A percentile compares a stretch with the other conserved stretches of the same genome.
These are phyloP conservation scores for Rhododendron ovatum DNA, from an alignment of 148 eudicot genomes.

Conservation along the genomic window DNA sequence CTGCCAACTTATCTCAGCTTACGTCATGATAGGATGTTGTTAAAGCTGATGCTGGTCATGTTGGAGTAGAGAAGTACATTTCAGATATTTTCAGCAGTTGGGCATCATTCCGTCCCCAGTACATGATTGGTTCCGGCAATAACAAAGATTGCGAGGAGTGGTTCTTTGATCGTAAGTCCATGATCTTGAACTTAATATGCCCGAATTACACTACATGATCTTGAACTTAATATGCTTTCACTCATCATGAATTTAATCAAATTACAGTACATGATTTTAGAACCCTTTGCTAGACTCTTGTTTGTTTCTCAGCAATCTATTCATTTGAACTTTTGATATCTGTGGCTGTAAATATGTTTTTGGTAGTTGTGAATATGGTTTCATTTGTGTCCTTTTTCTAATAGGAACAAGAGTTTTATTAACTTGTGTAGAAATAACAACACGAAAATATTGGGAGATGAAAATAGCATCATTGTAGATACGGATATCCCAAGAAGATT, in stretches of 20 bases:
- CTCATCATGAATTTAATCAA: not conserved
- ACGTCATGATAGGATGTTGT: conserved; percentile 56
- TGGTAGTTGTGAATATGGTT: not conserved
- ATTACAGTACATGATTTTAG: not conserved
- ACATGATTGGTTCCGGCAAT: conserved; percentile 95
- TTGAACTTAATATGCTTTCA: too few relatives aligned
- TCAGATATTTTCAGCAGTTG: conserved; percentile 56
- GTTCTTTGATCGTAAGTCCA: conserved; percentile 86
- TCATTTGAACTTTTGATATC: not conserved
- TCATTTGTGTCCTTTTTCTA: not conserved
- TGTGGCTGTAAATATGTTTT: not conserved
- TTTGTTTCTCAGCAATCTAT: not conserved
- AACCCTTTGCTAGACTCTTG: not conserved
- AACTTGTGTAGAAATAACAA: not conserved
- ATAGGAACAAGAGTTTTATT: not conserved
- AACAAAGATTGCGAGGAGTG: conserved; percentile 99
- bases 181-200: not conserved
- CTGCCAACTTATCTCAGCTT: not conserved
- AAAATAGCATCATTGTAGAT: not conserved
- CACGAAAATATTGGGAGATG: not conserved
- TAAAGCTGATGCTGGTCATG: conserved; percentile 81
- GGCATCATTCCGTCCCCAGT: conserved; percentile 87
- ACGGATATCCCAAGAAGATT: not conserved
- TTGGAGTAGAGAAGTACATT: conserved; percentile 71
- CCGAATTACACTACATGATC: too few relatives aligned